Evolutionary conservation across 1,139 yeast genomes (phyloP), one percentile per base, ranked within the genome.

Genomic region (Taphrina pruni): DNA sequence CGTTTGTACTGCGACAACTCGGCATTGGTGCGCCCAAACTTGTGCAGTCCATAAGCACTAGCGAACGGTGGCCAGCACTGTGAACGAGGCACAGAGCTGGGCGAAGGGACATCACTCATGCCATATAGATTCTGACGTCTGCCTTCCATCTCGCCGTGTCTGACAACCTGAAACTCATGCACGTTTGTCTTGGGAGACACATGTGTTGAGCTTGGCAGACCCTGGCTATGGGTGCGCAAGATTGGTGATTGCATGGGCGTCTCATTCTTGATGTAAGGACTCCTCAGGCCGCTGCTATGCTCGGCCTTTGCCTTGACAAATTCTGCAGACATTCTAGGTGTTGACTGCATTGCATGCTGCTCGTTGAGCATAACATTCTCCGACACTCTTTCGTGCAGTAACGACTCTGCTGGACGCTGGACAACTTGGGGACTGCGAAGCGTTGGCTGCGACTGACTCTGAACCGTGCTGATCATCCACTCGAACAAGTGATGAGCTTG

Each of bases 1-100:
- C 54, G 32, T n/a, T 50, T 50, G 54, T 50, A 50, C 36, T 50
- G 54, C n/a, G 54, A 50, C 54, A 50, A 9, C 36, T 50, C 36
- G 36, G 54, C 54, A 21, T 50, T 50, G 21, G n/a, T 50, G 36
- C 54, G 54, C n/a, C 32, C 36, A 20, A 21, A 21, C 54, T 50
- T 50, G 54, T 26, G 20, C 12, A 38, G 54, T 11, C 32, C 36
- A 50, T 50, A 50, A 6, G 11, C n/a, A 35, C 36, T n/a, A 6
- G 48, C 48, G 12, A 21, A 26, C 21, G 54, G 54, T 50, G 54
- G 54, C 54, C 54, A 50, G n/a, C 32, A 21, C 54, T 50, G 54
- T 6, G 54, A 11, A 21, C 54, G 54, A 21, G 54, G 36, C 12
- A 45, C 20, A n/a, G 48, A 12, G 48, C n/a, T n/a, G 8, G 48